phyloP scores from a whole-genome alignment of 192 early-diverging fungal species.

The Coemansia sp. region DNA sequence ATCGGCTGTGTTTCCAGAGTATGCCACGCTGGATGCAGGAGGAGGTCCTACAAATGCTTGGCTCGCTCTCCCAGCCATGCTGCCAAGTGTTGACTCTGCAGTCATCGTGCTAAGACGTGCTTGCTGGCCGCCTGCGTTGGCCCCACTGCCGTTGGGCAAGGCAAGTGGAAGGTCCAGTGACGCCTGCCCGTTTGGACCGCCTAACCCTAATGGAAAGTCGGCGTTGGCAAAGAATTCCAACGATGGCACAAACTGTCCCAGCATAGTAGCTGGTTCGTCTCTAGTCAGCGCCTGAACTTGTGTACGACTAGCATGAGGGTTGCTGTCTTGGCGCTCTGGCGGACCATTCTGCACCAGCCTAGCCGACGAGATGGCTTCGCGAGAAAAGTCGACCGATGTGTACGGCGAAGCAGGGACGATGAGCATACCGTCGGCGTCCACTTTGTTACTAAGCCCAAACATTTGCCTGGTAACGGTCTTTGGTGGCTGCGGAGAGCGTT shows the following conservation, averaged over 20 bases:
- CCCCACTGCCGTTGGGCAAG: slow-evolving; percentile 4
- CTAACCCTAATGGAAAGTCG: slow-evolving; percentile 51
- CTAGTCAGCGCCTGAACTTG: not conserved
- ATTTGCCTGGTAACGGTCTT: slow-evolving; percentile 15
- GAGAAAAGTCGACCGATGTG: slow-evolving; percentile 31
- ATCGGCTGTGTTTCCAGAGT: not conserved
- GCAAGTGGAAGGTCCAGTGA: slow-evolving; percentile 30
- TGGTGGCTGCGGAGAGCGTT: not conserved
- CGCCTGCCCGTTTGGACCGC: slow-evolving; percentile 48
- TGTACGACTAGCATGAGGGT: not conserved
- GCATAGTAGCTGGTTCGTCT: not conserved
- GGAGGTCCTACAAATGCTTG: not conserved
- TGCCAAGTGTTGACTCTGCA: not conserved
- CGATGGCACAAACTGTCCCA: slow-evolving; percentile 54
- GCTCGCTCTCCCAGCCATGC: not conserved
- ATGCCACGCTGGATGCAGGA: not conserved
- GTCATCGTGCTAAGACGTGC: not conserved
- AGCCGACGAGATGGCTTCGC: not conserved
- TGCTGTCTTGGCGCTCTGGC: not conserved
- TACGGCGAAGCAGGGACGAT: slow-evolving; percentile 49
- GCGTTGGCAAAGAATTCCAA: slow-evolving; percentile 56
- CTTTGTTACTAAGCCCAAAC: slow-evolving; percentile 27
- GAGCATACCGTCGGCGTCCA: slow-evolving; percentile 30
- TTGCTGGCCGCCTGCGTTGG: not conserved
- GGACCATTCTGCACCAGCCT: not conserved